A percentile compares a stretch with the other conserved stretches of the same genome.
phyloP scores from a whole-genome alignment of 2,329 filamentous ascomycete genomes.

The Hypocrella siamensis region DNA sequence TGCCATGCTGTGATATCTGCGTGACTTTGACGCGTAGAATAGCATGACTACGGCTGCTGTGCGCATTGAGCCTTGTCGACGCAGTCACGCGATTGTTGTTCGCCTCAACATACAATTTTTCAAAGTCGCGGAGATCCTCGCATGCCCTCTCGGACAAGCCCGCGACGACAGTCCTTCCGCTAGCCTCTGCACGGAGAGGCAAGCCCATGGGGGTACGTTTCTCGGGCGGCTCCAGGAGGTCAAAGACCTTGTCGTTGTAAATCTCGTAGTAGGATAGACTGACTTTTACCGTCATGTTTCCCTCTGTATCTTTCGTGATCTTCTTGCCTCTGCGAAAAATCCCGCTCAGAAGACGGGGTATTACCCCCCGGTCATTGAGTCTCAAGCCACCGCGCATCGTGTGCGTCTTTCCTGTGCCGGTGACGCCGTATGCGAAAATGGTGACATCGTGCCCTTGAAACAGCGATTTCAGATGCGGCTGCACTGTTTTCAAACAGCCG shows the following conservation, averaged over 20 bases:
- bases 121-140: constrained; percentile 76
- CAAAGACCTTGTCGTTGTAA: constrained; percentile 91
- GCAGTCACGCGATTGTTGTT: constrained; percentile 84
- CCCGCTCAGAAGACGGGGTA: constrained; percentile 68
- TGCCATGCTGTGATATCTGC: constrained; percentile 53
- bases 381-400: constrained; percentile 89
- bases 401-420: constrained; percentile 87
- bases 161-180: constrained; percentile 74
- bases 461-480: constrained; percentile 78
- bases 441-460: constrained; percentile 83
- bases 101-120: constrained; percentile 76
- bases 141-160: constrained; percentile 74
- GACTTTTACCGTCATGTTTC: constrained; percentile 55
- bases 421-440: constrained; percentile 85
- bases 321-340: constrained; percentile 79
- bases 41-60: constrained; percentile 80
- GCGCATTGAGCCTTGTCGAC: constrained; percentile 81
- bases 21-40: constrained; percentile 82
- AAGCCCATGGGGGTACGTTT: constrained; percentile 71
- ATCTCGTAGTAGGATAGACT: constrained; percentile 88
- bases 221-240: constrained; percentile 75
- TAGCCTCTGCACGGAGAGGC: constrained; percentile 70
- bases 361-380: constrained; percentile 72
- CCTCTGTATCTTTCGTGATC: constrained; percentile 62
- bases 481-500: constrained; percentile 46